Percentiles rank a stretch among this genome's conserved stretches.
phyloP scores from a whole-genome alignment of 225 moss, liverwort and hornwort species.

The Polytrichum commune region DNA sequence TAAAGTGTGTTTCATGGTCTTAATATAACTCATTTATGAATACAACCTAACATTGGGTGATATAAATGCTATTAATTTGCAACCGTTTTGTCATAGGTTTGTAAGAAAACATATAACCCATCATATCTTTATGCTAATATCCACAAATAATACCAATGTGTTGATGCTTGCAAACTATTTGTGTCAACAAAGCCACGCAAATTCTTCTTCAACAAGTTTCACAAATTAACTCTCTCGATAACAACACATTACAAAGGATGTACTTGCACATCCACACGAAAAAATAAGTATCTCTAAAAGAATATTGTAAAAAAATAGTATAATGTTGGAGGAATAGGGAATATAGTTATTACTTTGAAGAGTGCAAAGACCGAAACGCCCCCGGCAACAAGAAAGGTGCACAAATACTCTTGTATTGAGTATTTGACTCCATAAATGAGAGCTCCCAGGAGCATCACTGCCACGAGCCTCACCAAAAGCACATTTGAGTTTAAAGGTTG shows the following conservation, averaged over 20 bases:
- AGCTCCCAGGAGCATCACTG: conserved; percentile 54
- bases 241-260: too few relatives aligned
- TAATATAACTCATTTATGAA: not conserved
- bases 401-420: conserved; percentile 48
- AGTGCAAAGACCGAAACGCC: conserved; percentile 49
- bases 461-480: conserved; percentile 11
- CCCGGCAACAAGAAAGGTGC: conserved; percentile 51
- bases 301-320: not conserved
- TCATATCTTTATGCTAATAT: too few relatives aligned
- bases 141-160: too few relatives aligned
- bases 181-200: too few relatives aligned
- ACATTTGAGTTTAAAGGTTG: not conserved
- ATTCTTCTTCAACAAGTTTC: too few relatives aligned
- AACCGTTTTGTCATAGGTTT: not conserved
- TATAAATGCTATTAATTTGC: not conserved
- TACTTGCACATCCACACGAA: too few relatives aligned
- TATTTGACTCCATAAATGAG: conserved; percentile 45
- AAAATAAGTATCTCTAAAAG: not conserved
- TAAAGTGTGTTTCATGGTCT: not conserved
- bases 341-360: not conserved
- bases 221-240: not conserved
- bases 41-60: not conserved
- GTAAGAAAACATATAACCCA: too few relatives aligned
- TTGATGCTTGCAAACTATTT: too few relatives aligned
- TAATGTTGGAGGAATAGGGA: not conserved